Base-by-base conservation (phyloP, 306 rosid genomes). In the Astragalus glycyphyllos region DNA sequence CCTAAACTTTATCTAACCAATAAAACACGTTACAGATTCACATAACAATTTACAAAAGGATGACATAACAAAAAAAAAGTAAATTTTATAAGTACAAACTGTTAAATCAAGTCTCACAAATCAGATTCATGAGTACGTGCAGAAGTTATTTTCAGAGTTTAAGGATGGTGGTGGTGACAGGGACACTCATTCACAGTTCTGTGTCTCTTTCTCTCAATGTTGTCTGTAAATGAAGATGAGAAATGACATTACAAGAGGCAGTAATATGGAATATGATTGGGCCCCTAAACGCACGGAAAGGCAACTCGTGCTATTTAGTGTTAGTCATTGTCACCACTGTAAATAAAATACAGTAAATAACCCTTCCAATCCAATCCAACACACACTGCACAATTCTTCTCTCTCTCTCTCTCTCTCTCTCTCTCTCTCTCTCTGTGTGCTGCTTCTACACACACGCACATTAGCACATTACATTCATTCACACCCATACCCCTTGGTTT, bases 401-500 rank as follows among this genome's bases (percentile, higher is more conserved):
- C 40, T 35, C 4, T 35, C 40, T 40, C 0, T 8, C 8, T 10
- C 8, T 11, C 45, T 15, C 60, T 55, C 38, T 23, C 44, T 10
- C 68, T 8, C 47, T 29, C 1, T 17, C 10, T 6, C 58, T 37
- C 16, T 72, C 55, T 53, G n/a, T n/a, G n/a, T 58, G 53, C 15
- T 72, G 29, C 29, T 69, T 60, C 4, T n/a, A 60, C 51, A 74
- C 20, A 5, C 65, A n/a, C 71, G 4, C 45, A 17, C 17, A 0
- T 66, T 11, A 6, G 38, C 73, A 66, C 61, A 46, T 42, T 61
- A 13, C 71, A 42, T 29, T 72, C 77, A 77, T 26, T 75, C 77
- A 86, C 44, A 83, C 96, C 95, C 96, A 89, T 92, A 80, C 91
- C 65, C 70, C 70, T 48, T 50, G 96, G 96, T 90, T 90, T 63